These are phyloP conservation scores for Macroventuria anomochaeta DNA, from an alignment of 2,329 filamentous ascomycete genomes.

Conservation along the genomic window DNA sequence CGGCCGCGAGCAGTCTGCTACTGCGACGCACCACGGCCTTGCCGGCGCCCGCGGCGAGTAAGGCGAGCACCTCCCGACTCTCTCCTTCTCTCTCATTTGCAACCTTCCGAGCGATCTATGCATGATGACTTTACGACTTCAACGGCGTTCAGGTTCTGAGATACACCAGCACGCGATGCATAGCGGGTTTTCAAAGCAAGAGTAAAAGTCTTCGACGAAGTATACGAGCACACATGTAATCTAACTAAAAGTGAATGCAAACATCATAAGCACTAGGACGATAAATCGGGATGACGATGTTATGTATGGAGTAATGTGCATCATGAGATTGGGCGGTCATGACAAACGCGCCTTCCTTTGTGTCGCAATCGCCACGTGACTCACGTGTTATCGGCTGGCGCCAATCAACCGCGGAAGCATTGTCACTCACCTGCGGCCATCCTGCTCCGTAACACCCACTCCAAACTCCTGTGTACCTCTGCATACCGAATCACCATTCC, in stretches of 20 bases:
- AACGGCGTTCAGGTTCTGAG: slow-evolving; percentile 3
- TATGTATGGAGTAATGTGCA: neutral
- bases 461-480: neutral
- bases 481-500: neutral
- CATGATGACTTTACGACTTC: slow-evolving; percentile 5
- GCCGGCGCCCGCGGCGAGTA: slow-evolving; percentile 47
- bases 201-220: neutral
- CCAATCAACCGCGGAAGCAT: slow-evolving; percentile 5
- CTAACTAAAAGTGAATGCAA: neutral
- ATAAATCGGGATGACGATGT: neutral
- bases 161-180: slow-evolving; percentile 1
- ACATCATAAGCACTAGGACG: neutral
- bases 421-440: slow-evolving; percentile 10
- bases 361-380: slow-evolving; percentile 16
- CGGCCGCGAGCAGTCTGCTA: slow-evolving; percentile 47
- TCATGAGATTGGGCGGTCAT: neutral
- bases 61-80: neutral
- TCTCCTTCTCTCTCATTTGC: neutral
- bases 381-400: slow-evolving; percentile 1
- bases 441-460: slow-evolving; percentile 3
- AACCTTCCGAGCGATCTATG: neutral
- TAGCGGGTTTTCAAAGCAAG: neutral
- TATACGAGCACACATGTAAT: neutral
- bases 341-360: slow-evolving; percentile 1
- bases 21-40: slow-evolving; percentile 43